Conservation (phyloP, 2,329 filamentous ascomycete genomes). For the Fusarium ramigenum region DNA sequence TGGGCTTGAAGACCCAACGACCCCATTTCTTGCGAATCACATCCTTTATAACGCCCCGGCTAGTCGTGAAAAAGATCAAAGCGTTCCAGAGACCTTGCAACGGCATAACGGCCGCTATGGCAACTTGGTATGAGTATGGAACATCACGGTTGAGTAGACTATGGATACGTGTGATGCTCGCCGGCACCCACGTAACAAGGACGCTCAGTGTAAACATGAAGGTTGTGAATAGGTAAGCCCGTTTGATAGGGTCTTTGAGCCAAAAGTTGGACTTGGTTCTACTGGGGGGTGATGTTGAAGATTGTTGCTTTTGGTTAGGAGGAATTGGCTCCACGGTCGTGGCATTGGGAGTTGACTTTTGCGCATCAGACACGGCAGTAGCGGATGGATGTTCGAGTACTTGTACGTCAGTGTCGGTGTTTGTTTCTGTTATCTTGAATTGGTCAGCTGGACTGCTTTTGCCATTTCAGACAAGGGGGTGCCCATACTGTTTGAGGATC, state of each 20-base stretch:
- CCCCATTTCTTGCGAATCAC: accelerated
- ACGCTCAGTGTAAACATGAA: not conserved
- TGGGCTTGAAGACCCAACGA: not conserved
- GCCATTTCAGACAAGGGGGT: too few species aligned
- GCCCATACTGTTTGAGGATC: not conserved
- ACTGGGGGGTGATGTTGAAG: accelerated
- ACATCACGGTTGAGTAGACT: not conserved
- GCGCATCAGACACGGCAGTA: not conserved
- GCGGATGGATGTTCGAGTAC: accelerated
- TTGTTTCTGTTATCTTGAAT: not conserved
- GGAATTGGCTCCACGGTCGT: not conserved
- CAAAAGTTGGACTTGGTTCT: not conserved
- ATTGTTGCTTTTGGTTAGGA: not conserved
- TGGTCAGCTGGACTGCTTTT: not conserved
- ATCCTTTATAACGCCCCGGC: not conserved
- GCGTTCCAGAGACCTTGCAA: not conserved
- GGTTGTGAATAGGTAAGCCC: not conserved
- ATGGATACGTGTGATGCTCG: not conserved
- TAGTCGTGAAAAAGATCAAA: not conserved
- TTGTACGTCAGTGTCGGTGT: not conserved
- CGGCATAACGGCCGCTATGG: not conserved
- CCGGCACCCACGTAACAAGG: not conserved
- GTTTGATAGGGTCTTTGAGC: not conserved
- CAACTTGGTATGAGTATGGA: not conserved
- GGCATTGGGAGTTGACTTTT: not conserved